Base-by-base conservation (phyloP, 805 yeast species). In the Yueomyces sinensis region DNA sequence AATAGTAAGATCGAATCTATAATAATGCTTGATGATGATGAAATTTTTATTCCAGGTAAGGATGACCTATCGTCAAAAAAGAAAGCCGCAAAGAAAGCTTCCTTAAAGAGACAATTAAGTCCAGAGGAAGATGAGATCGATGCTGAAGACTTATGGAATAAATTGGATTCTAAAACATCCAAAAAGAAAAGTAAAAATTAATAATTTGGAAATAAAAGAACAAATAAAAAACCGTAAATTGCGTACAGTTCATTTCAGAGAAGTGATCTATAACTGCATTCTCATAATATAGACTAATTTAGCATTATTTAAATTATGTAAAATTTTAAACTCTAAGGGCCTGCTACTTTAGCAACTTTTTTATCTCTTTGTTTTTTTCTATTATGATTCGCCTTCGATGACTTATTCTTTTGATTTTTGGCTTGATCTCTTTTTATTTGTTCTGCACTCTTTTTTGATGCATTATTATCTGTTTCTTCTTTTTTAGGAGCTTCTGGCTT, bases 361-460 rank as follows among this genome's bases (percentile, higher is more conserved):
- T 66, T 74, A 44, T 67, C 73, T 47, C 74, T 81, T 0, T 72
- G 80, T 2, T 62, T 35, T 45, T 76, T 79, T 36, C 89, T 59
- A 48, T 72, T 76, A 47, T 78, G 86, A 45, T 78, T 79, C 1
- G 74, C 82, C 29, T 54, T 62, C 2, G 64, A 53, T 2, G 76
- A 66, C 53, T 76, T 79, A 36, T 73, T 63, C 44, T 69, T 66
- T 36, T 68, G 76, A 37, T 74, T 71, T 32, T 62, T 56, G 5
- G 66, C 65, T 17, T 61, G 55, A 29, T 55, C 58, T 25, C 49
- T 57, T 44, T 58, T 65, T 15, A 45, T 48, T 17, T 41, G 38
- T 20, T 25, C 31, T 27, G 17, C 29, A 13, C 6, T 25, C 19
- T 22, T 23, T 11, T 15, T 17, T n/a, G 22, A 7, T 14, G 31